A percentile compares a stretch with the other conserved stretches of the same genome.
phyloP scores from a whole-genome alignment of 805 yeast species.

The Candida germanica region DNA sequence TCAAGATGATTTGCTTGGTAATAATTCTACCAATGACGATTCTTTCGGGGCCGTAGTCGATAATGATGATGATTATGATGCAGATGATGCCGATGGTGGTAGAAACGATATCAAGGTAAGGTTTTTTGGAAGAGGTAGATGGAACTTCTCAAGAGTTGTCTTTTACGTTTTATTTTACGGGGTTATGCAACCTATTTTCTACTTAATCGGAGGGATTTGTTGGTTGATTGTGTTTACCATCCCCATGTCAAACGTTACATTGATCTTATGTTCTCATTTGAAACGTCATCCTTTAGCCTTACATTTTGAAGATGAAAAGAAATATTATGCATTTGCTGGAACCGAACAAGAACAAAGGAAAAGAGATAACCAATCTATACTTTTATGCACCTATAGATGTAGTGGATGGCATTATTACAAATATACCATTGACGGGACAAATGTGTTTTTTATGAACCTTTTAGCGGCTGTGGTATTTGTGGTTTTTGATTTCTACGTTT shows the following conservation, averaged over 20 bases:
- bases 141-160: slow-evolving; percentile 80
- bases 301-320: slow-evolving; percentile 61
- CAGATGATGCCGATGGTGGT: slow-evolving; percentile 15
- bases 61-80: slow-evolving; percentile 20
- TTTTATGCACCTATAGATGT: slow-evolving; percentile 88
- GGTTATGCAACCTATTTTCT: slow-evolving; percentile 64
- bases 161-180: slow-evolving; percentile 72
- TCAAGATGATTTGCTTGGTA: slow-evolving; percentile 17
- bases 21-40: slow-evolving; percentile 15
- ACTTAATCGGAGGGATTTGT: slow-evolving; percentile 52
- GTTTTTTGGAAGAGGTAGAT: slow-evolving; percentile 85
- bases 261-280: slow-evolving; percentile 68
- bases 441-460: slow-evolving; percentile 85
- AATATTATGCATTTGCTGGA: slow-evolving; percentile 34
- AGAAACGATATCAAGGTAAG: slow-evolving; percentile 45
- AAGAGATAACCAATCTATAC: slow-evolving; percentile 54
- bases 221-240: slow-evolving; percentile 88
- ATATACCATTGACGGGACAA: slow-evolving; percentile 94
- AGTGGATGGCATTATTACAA: slow-evolving; percentile 92
- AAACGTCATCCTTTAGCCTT: slow-evolving; percentile 89
- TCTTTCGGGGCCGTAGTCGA: slow-evolving; percentile 14
- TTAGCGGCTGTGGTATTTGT: slow-evolving; percentile 77
- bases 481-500: slow-evolving; percentile 68
- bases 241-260: slow-evolving; percentile 84
- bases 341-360: slow-evolving; percentile 19